Base-by-base conservation (phyloP, 2,329 filamentous ascomycete species). In the Pseudovirgaria hyperparasitica region DNA sequence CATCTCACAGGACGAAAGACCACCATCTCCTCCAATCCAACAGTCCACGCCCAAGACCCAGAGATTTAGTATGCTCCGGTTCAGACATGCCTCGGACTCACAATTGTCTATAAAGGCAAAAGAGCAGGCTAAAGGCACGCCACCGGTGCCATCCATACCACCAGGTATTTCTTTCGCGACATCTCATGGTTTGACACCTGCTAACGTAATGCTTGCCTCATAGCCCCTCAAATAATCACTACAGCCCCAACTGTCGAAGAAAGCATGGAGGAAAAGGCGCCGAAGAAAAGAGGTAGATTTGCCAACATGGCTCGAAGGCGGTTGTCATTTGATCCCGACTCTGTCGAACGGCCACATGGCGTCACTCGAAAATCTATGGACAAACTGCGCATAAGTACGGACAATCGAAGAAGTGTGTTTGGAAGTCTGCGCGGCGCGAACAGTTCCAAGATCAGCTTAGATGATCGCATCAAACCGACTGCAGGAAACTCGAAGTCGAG, bases 81-180 rank as follows among this genome's bases (percentile, higher is more conserved):
- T 90, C 52, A 80, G 85, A 45, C 86, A 93, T 67, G 86, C 84
- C 35, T 94, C 86, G 6, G 87, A 96, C 57, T 80, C 85, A 26
- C 85, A 94, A 53, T 60, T 96, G 34, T 84, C 82, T 8, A 63
- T 74, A 16, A 71, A 73, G 49, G 77, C 78, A 27, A 85, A 77
- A 50, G 70, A 78, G 42, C 76, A 84, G 30, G 61, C 62, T 62
- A 73, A 71, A 38, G 40, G 45, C 10, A 35, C 46, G 19, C 59
- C 59, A 34, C 57, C 59, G 6, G 45, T 64, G 26, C 58, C 59
- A 18, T 32, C 46, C 6, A 38, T 61, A 32, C 52, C 50, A 14
- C 52, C 57, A 13, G 20, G 20, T 20, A 18, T 31, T 31, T 22
- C 18, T 24, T 15, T 11, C 23, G 12, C 29, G 28, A 27, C 24